These are phyloP conservation scores for Populus alba DNA, from an alignment of 345 rosid genomes.

Conservation along the genomic window DNA sequence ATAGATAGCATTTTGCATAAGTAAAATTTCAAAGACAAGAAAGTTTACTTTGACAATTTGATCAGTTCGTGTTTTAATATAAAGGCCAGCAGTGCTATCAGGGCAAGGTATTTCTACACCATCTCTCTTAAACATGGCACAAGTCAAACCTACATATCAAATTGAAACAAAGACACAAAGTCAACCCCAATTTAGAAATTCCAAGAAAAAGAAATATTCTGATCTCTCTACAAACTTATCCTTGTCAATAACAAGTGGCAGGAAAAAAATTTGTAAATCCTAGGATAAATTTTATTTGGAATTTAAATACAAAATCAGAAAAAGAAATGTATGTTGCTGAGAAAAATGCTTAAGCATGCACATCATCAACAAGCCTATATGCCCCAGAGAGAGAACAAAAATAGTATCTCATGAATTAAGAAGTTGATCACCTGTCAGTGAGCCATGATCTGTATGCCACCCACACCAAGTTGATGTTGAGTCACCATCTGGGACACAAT, in stretches of 20 bases:
- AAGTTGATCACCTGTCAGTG: slow-evolving; percentile 58
- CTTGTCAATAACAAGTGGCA: slow-evolving; percentile 2
- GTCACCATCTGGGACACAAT: slow-evolving; percentile 39
- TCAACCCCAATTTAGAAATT: neutral
- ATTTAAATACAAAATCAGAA: neutral
- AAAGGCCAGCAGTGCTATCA: slow-evolving; percentile 80
- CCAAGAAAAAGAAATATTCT: neutral
- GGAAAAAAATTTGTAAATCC: neutral
- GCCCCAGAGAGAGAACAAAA: slow-evolving; percentile 8
- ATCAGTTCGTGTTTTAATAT: slow-evolving; percentile 72
- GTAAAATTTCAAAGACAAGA: slow-evolving; percentile 16
- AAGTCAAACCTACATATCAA: slow-evolving; percentile 79
- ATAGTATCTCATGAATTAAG: slow-evolving; percentile 6
- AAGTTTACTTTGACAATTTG: slow-evolving; percentile 73
- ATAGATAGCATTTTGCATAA: slow-evolving; percentile 6
- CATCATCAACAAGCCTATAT: neutral
- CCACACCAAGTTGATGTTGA: slow-evolving; percentile 93
- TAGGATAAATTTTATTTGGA: neutral
- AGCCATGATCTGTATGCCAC: slow-evolving; percentile 94
- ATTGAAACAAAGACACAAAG: slow-evolving; percentile 20
- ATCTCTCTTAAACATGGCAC: slow-evolving; percentile 72
- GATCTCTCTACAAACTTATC: neutral
- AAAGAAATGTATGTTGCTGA: too few relatives aligned
- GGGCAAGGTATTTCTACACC: slow-evolving; percentile 76
- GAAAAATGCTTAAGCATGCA: neutral